Evolutionary conservation across 768 basidiomycete genomes (phyloP).

Genomic region (Suillus hirtellus): DNA sequence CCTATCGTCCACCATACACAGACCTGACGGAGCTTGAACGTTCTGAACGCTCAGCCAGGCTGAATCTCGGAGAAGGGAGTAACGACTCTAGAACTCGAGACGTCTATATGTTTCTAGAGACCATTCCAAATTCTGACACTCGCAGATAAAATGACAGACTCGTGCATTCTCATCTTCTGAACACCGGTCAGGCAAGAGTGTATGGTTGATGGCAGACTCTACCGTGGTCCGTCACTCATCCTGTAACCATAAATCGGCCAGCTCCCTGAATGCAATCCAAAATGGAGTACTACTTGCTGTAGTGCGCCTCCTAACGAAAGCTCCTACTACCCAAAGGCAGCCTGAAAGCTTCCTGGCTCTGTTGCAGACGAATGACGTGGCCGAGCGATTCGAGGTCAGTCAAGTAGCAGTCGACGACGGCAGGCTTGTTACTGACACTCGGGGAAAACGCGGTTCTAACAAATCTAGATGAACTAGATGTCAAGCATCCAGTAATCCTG

Average conservation of each 20-base stretch:
- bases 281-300: not conserved
- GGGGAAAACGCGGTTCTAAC: conserved; percentile 73
- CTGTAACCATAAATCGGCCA: not conserved
- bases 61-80: no score
- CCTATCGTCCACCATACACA: no score
- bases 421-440: conserved; percentile 59
- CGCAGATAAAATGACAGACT: not conserved
- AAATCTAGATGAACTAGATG: conserved; percentile 37
- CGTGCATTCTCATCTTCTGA: not conserved
- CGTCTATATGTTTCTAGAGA: no score
- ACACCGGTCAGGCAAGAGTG: not conserved
- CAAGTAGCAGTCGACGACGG: conserved; percentile 70
- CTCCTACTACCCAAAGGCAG: conserved; percentile 36
- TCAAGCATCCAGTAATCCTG: not conserved
- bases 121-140: no score
- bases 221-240: not conserved
- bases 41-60: no score
- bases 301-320: conserved; percentile 21
- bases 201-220: not conserved
- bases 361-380: conserved; percentile 78
- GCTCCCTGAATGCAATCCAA: not conserved
- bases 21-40: no score
- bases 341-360: conserved; percentile 70
- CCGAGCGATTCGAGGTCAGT: conserved; percentile 75
- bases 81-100: no score